Evolutionary conservation across 2,329 filamentous ascomycete genomes (phyloP).

Genomic region (Coniochaeta sp.): DNA sequence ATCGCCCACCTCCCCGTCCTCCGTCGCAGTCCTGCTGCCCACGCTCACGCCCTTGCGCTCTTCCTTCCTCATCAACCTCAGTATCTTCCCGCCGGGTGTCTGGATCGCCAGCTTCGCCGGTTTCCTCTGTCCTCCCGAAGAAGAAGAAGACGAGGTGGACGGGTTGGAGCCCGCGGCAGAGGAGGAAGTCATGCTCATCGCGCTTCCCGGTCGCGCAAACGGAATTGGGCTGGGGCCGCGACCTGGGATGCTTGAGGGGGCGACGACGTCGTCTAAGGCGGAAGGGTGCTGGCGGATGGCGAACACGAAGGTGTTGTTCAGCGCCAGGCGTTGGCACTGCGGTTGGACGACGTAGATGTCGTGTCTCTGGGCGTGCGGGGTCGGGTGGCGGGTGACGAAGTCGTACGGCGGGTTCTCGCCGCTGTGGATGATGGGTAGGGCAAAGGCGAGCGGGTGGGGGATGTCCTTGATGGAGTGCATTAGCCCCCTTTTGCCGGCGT

Average conservation of each 20-base stretch:
- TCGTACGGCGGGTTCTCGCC: slow-evolving; percentile 93
- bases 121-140: slow-evolving; percentile 53
- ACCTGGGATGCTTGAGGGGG: slow-evolving; percentile 37
- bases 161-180: slow-evolving; percentile 51
- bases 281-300: slow-evolving; percentile 84
- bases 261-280: slow-evolving; percentile 37
- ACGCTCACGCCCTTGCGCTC: slow-evolving; percentile 52
- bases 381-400: slow-evolving; percentile 88
- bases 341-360: slow-evolving; percentile 96
- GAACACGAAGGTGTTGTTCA: slow-evolving; percentile 98
- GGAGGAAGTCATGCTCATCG: slow-evolving; percentile 57
- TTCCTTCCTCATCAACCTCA: slow-evolving; percentile 77
- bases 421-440: slow-evolving; percentile 81
- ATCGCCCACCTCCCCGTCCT: slow-evolving; percentile 54
- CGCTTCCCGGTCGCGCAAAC: slow-evolving; percentile 52
- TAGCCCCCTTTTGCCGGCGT: slow-evolving; percentile 86
- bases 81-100: slow-evolving; percentile 87
- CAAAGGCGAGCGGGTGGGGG: slow-evolving; percentile 82
- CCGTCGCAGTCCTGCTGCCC: slow-evolving; percentile 30
- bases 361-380: slow-evolving; percentile 93
- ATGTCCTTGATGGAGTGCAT: slow-evolving; percentile 99
- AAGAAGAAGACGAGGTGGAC: slow-evolving; percentile 44
- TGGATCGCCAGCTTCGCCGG: slow-evolving; percentile 95
- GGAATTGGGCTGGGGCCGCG: slow-evolving; percentile 49
- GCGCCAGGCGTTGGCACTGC: slow-evolving; percentile 77